These are phyloP conservation scores for Nannochloropsis limnetica DNA, from an alignment of 352 stramenopile genomes.

Conservation along the genomic window DNA sequence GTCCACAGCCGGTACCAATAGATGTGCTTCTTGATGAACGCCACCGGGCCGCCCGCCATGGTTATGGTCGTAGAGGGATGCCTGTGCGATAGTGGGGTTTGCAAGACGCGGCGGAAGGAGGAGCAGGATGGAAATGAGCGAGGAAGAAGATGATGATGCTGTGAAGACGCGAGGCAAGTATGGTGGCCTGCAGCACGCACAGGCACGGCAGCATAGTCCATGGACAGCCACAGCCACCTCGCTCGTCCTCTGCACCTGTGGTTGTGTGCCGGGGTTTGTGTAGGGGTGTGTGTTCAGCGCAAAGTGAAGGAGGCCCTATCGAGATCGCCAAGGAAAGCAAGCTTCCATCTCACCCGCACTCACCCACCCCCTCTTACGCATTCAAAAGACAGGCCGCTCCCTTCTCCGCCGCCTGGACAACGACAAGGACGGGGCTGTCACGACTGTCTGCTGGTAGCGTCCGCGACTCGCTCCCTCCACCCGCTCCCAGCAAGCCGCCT, in stretches of 20 bases:
- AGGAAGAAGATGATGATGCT: background rate
- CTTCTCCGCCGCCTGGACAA: background rate
- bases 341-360: too few species aligned
- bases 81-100: background rate
- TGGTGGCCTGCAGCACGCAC: background rate
- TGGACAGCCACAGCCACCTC: background rate
- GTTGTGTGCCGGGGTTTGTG: background rate
- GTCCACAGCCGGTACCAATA: slow-evolving; percentile 27
- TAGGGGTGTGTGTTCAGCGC: too few species aligned
- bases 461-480: background rate
- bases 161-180: background rate
- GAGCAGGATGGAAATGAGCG: too few species aligned
- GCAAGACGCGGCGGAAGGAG: background rate
- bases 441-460: background rate
- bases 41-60: background rate
- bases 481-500: background rate
- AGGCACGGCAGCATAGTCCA: background rate
- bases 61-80: background rate
- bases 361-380: background rate
- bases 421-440: background rate
- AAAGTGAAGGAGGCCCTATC: too few species aligned
- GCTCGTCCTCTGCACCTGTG: background rate
- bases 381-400: background rate
- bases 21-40: background rate
- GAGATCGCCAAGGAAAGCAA: too few species aligned